phyloP scores from a whole-genome alignment of 768 basidiomycete species.

The Hygrophorus pudorinus region DNA sequence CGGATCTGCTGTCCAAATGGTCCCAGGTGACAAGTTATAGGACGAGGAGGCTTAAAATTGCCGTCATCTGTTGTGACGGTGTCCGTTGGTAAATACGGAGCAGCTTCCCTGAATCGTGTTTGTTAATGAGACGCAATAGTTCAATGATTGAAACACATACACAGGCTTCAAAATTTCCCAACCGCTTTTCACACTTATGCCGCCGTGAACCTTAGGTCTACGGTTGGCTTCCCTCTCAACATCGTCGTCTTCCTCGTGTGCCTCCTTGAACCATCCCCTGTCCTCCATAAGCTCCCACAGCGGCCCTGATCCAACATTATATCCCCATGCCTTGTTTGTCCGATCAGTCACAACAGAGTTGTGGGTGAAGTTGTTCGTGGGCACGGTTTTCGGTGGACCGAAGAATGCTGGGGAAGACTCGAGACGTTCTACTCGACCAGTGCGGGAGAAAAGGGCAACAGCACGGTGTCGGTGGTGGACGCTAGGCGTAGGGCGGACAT shows the following conservation, averaged over 20 bases:
- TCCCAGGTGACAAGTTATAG: conserved; percentile 58
- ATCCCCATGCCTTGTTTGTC: conserved; percentile 63
- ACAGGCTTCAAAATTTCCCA: conserved; percentile 35
- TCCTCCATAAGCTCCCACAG: conserved; percentile 77
- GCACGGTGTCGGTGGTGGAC: conserved; percentile 68
- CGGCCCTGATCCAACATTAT: conserved; percentile 66
- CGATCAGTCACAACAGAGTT: conserved; percentile 38
- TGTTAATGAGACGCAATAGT: no score
- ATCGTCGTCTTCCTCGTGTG: conserved; percentile 21
- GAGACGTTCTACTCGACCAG: conserved; percentile 54
- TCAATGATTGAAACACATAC: conserved; percentile 29
- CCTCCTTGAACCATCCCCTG: conserved; percentile 69
- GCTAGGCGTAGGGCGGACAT: conserved; percentile 52
- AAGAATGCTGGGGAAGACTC: conserved; percentile 41
- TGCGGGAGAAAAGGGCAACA: conserved; percentile 43
- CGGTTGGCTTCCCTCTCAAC: conserved; percentile 37
- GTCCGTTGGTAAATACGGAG: conserved; percentile 51
- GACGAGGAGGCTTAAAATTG: conserved; percentile 38
- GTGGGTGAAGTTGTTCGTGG: conserved; percentile 51
- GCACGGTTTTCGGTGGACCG: conserved; percentile 23
- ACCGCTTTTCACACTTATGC: conserved; percentile 31
- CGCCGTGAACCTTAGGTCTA: conserved; percentile 49
- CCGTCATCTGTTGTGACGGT: conserved; percentile 39
- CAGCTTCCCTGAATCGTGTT: conserved; percentile 43
- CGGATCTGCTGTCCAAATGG: conserved; percentile 43